Conservation (phyloP, 169 alveolate species). For the Theileria annulata region DNA sequence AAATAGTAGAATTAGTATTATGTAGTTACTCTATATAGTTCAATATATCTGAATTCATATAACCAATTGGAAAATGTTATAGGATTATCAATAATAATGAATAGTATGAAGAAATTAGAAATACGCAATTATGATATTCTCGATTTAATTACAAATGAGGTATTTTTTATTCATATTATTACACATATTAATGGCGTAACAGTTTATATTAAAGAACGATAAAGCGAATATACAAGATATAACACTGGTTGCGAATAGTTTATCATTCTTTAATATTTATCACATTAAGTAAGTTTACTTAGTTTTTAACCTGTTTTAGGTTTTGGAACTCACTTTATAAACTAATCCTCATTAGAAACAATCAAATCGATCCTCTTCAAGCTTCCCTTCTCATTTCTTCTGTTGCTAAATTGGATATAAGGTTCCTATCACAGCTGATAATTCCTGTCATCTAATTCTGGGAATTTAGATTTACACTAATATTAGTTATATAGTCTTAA, state of each 20-base stretch:
- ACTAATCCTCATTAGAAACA: slow-evolving; percentile 48
- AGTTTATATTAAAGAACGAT: slow-evolving; percentile 50
- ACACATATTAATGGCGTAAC: neutral
- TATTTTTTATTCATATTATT: slow-evolving; percentile 1
- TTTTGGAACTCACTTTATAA: slow-evolving; percentile 68
- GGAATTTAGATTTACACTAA: neutral
- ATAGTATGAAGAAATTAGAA: slow-evolving; percentile 72
- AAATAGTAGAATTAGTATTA: no score
- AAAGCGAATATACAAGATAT: slow-evolving; percentile 75
- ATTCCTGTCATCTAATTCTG: neutral
- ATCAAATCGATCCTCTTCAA: slow-evolving; percentile 62
- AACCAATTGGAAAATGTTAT: no score
- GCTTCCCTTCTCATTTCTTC: slow-evolving; percentile 73
- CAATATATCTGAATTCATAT: no score
- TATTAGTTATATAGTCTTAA: neutral
- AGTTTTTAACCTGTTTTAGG: slow-evolving; percentile 46
- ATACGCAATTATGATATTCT: slow-evolving; percentile 71
- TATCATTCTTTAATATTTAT: slow-evolving; percentile 73
- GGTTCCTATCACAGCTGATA: slow-evolving; percentile 34
- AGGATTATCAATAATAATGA: slow-evolving; percentile 74
- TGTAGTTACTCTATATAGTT: no score
- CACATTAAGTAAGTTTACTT: slow-evolving; percentile 63
- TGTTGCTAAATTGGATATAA: slow-evolving; percentile 72
- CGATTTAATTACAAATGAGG: slow-evolving; percentile 76
- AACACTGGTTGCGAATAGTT: slow-evolving; percentile 70